Evolutionary conservation across 1,139 yeast genomes (phyloP), one percentile per base, ranked within the genome.

Genomic region (Candida sanyaensis): DNA sequence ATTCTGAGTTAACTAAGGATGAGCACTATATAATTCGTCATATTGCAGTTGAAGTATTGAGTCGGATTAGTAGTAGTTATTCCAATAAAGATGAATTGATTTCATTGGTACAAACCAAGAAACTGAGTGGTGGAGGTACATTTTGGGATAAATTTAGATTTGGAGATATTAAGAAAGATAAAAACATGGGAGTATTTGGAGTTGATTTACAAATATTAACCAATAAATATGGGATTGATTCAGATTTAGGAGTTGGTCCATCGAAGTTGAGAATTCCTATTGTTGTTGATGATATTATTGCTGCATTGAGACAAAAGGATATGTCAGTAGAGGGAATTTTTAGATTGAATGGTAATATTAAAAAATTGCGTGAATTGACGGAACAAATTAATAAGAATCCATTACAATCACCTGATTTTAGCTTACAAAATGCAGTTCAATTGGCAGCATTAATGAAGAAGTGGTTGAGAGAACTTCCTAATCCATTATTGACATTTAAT

Each of bases 291-390:
- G 98, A 93, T 60, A 73, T 92, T 13, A 81, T 95, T 41, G 81
- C 82, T 43, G 89, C 96, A 1, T 81, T 95, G 73, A 81, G 89
- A 50, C 96, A 88, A 50, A 90, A 89, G 75, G 98, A 93, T 69
- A 86, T 95, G 89, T 88, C 97, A 3, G 93, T 91, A 21, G 99
- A 93, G 67, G 99, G 99, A 50, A 88, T 95, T 8, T 95, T 95
- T 75, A 80, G 99, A 60, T 88, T 92, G 62, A 95, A 95, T 63
- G 99, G 99, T 61, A 95, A 95, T 61, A 93, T 95, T 60, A 84
- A 92, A 58, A 80, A 88, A 42, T 73, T 93, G 45, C 82, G 87
- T 55, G 90, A 86, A 56, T 72, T 92, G 50, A 81, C 92, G 0
- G 91, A 84, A 45, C 80, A 76, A 50, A 86, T 92, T 55, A 95